A percentile compares a stretch with the other conserved stretches of the same genome.
Evolutionary conservation across 345 rosid species (phyloP).

Genomic region (Citrus sp.): DNA sequence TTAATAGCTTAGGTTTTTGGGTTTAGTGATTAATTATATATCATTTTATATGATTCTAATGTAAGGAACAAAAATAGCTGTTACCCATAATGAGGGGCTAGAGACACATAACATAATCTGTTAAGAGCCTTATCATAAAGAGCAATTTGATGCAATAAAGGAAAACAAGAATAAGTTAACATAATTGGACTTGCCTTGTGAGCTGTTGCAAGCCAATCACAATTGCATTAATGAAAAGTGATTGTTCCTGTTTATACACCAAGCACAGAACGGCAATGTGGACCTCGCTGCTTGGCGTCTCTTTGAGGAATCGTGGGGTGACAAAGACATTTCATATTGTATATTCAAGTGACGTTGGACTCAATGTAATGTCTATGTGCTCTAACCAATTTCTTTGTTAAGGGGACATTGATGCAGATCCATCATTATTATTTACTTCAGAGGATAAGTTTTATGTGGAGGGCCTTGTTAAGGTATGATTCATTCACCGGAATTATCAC

Average conservation of each 20-base stretch:
- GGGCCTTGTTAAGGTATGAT: background rate
- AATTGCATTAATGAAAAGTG: background rate
- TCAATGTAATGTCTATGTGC: background rate
- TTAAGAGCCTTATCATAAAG: background rate
- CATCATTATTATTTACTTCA: background rate
- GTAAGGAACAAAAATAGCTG: background rate
- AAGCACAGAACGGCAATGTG: background rate
- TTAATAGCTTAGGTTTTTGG: background rate
- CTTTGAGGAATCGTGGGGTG: background rate
- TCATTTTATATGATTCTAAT: background rate
- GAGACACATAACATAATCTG: background rate
- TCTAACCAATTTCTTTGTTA: too few species aligned
- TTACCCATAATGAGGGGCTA: background rate
- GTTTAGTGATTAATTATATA: background rate
- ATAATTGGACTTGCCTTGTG: background rate
- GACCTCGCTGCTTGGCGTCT: slow-evolving; percentile 11
- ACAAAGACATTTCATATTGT: slow-evolving; percentile 11
- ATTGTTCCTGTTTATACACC: background rate
- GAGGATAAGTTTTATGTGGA: background rate
- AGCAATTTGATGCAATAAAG: background rate
- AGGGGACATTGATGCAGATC: too few species aligned
- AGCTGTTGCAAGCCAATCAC: background rate
- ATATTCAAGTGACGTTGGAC: background rate
- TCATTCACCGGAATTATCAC: background rate
- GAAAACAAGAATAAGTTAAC: background rate